These are phyloP conservation scores for Galerina marginata DNA, from an alignment of 768 basidiomycete species.

Conservation along the genomic window DNA sequence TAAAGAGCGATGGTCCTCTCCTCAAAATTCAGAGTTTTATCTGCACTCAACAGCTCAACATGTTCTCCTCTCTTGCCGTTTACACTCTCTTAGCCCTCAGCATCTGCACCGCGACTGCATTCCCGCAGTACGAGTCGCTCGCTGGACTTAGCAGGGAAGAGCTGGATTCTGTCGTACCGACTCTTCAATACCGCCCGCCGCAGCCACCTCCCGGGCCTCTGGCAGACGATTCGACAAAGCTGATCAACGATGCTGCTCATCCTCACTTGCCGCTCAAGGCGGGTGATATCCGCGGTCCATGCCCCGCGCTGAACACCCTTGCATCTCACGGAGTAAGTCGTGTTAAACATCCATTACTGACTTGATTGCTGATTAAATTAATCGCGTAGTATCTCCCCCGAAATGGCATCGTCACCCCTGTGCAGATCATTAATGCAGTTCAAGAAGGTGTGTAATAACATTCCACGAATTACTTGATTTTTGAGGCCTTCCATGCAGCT, in stretches of 20 bases:
- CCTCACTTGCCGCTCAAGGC: constrained; percentile 22
- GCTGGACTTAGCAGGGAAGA: constrained; percentile 15
- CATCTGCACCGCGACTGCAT: not conserved
- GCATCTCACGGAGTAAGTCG: constrained; percentile 26
- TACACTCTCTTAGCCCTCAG: no score
- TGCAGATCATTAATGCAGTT: constrained; percentile 20
- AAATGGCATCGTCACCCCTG: constrained; percentile 17
- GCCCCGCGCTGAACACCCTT: constrained; percentile 28
- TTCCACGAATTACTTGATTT: not conserved
- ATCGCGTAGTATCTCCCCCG: constrained; percentile 15
- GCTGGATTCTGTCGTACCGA: constrained; percentile 13
- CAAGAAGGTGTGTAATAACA: constrained; percentile 16
- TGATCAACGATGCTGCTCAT: constrained; percentile 27
- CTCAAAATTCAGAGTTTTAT: no score
- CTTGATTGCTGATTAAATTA: not conserved
- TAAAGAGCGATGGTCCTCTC: no score
- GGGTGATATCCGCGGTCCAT: constrained; percentile 27
- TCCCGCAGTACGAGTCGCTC: constrained; percentile 13
- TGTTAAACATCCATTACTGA: not conserved
- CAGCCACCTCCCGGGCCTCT: constrained; percentile 21
- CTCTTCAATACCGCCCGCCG: constrained; percentile 9
- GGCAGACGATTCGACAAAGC: constrained; percentile 25
- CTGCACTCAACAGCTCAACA: no score
- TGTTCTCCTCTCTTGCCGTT: no score
- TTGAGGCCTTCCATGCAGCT: not conserved